A percentile compares a stretch with the other conserved stretches of the same genome.
These are phyloP conservation scores for Diaporthe sp. DNA, from an alignment of 2,329 filamentous ascomycete genomes.

Conservation along the genomic window DNA sequence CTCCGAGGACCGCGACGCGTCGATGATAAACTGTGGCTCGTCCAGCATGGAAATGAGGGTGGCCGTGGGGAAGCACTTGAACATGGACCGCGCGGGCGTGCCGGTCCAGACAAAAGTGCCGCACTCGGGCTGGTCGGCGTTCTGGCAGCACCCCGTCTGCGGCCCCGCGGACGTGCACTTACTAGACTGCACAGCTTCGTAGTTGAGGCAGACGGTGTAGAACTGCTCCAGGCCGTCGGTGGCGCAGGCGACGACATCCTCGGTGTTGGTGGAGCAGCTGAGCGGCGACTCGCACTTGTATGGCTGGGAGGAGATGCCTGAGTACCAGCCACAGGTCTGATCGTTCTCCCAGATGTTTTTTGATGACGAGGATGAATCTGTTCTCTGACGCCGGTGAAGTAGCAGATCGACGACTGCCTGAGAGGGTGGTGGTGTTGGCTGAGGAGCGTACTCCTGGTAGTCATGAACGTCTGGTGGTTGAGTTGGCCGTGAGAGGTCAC, in stretches of 20 bases:
- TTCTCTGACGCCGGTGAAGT: slow-evolving; percentile 38
- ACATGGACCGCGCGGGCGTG: slow-evolving; percentile 52
- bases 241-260: slow-evolving; percentile 54
- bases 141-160: slow-evolving; percentile 56
- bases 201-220: slow-evolving; percentile 54
- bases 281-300: slow-evolving; percentile 33
- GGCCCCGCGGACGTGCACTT: slow-evolving; percentile 48
- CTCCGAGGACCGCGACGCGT: slow-evolving; percentile 47
- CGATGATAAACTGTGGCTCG: slow-evolving; percentile 52
- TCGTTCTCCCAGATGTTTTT: slow-evolving; percentile 46
- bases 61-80: slow-evolving; percentile 50
- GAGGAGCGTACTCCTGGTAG: slow-evolving; percentile 19
- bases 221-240: slow-evolving; percentile 50
- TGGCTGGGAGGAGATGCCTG: slow-evolving; percentile 44
- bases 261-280: slow-evolving; percentile 50
- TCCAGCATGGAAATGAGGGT: slow-evolving; percentile 52
- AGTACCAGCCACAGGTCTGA: slow-evolving; percentile 48
- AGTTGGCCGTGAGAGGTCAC: slow-evolving; percentile 34
- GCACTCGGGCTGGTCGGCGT: slow-evolving; percentile 47
- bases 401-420: slow-evolving; percentile 44
- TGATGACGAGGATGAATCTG: slow-evolving; percentile 31
- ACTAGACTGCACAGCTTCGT: slow-evolving; percentile 48
- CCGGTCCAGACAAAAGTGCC: slow-evolving; percentile 56
- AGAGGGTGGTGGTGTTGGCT: slow-evolving; percentile 37
- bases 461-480: slow-evolving; percentile 19